These are phyloP conservation scores for Chromosphaera perkinsii DNA, from an alignment of 208 protist species.

Conservation along the genomic window DNA sequence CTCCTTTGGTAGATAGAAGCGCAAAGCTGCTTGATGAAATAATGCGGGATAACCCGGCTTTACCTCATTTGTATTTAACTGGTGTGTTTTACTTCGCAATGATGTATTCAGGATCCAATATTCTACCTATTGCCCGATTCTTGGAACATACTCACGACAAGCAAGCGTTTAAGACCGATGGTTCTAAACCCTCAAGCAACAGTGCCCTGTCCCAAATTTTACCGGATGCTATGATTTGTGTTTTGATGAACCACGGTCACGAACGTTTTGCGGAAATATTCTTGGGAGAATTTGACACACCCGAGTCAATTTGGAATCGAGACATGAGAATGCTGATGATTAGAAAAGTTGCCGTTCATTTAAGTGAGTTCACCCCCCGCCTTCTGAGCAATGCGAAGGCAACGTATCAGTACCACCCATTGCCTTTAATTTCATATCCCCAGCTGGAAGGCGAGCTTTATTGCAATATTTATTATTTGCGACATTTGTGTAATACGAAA, in stretches of 20 bases:
- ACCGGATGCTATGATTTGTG: constrained; percentile 84
- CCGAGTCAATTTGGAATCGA: constrained; percentile 82
- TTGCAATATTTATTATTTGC: constrained; percentile 84
- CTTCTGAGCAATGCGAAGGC: constrained; percentile 42
- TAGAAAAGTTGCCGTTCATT: constrained; percentile 76
- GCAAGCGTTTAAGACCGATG: constrained; percentile 67
- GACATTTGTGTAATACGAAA: constrained; percentile 78
- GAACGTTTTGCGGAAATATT: constrained; percentile 80
- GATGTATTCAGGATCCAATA: constrained; percentile 83
- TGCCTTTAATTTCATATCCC: constrained; percentile 73
- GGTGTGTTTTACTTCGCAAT: constrained; percentile 85
- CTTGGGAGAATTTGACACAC: constrained; percentile 83
- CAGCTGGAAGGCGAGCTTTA: constrained; percentile 80
- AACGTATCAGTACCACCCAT: constrained; percentile 73
- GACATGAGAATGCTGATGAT: constrained; percentile 79
- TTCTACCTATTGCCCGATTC: constrained; percentile 74
- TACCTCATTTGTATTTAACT: constrained; percentile 71
- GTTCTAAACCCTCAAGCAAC: background rate
- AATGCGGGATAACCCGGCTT: constrained; percentile 75
- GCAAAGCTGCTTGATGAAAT: constrained; percentile 71
- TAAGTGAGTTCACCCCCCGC: constrained; percentile 81
- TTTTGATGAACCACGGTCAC: constrained; percentile 75
- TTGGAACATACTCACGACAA: constrained; percentile 70
- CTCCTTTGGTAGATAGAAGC: constrained; percentile 65
- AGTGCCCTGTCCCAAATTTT: constrained; percentile 76